Base-by-base conservation (phyloP, 768 basidiomycete species). In the Auricularia heimuer region DNA sequence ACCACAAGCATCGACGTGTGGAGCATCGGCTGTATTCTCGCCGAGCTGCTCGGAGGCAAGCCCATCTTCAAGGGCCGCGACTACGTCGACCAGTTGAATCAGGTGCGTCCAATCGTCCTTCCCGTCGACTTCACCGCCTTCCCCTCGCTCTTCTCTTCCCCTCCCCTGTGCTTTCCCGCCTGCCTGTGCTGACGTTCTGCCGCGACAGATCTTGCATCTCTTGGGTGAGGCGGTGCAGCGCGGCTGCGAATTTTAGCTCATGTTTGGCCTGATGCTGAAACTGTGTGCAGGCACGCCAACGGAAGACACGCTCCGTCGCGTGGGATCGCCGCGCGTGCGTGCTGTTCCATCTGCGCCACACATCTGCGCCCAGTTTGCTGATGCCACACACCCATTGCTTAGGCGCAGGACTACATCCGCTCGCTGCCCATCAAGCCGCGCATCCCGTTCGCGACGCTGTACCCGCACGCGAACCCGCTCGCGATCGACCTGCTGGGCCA, bases 331-430 rank as follows among this genome's bases (percentile, higher is more conserved):
- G 37, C 83, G 97, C 66, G 94, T 94, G 71, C 61, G 86, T 79
- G 37, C 54, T 37, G 29, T 29, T 29, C 29, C 29, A 29, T 42
- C 39, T 36, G 6, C 47, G 24, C 56, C 1, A 35, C 62, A 18
- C 4, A 8, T 8, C 24, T 0, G 14, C 56, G 29, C 14, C 47
- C 10, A 12, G 11, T 18, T 6, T 18, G 11, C 56, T 29, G 21
- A 34, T 29, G 29, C 2, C 29, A 29, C 29, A 29, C 29, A 3
- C 56, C 39, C 34, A 0, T 39, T 3, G 21, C 71, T 29, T 29
- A 94, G 92, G 94, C 94, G 0, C 94, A 96, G 80, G 94, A 97
- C 71, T 99, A 99, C 74, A 99, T 99, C 71, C 90, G 97, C 62
- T 97, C 94, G 33, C 82, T 99, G 35, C 97, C 97, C 29, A 98